These are phyloP conservation scores for Asparagopsis taxiformis DNA, from an alignment of 31 red algal species.

Conservation along the genomic window DNA sequence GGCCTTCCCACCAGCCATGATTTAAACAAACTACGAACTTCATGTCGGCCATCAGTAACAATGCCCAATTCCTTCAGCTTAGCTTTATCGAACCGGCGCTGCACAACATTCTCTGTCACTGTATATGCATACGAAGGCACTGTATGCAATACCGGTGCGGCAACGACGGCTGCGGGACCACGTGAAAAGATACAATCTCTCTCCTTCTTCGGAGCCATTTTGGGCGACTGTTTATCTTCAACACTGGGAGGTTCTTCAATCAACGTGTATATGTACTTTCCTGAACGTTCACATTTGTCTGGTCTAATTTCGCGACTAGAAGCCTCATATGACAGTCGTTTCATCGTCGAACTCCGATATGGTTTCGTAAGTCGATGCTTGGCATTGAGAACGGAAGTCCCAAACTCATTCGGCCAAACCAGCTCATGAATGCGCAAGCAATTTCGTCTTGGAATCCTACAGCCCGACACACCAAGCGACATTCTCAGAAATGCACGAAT, in stretches of 20 bases:
- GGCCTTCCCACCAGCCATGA: conserved; percentile 38
- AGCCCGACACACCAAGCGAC: conserved; percentile 60
- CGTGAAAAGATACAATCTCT: conserved; percentile 8
- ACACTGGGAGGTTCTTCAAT: conserved; percentile 4
- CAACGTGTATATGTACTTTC: conserved; percentile 23
- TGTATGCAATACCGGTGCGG: conserved; percentile 69
- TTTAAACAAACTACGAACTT: conserved; percentile 34
- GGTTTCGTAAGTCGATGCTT: conserved; percentile 9
- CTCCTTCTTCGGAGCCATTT: background rate
- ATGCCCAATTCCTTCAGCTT: conserved; percentile 49
- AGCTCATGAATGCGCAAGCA: conserved; percentile 64
- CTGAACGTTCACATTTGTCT: conserved; percentile 1
- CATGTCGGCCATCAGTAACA: conserved; percentile 35
- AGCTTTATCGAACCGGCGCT: conserved; percentile 33
- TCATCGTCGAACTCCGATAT: conserved; percentile 30
- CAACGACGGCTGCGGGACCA: conserved; percentile 49
- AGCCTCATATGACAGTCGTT: conserved; percentile 32
- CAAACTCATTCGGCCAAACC: conserved; percentile 56
- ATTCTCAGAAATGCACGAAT: conserved; percentile 70
- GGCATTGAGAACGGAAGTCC: conserved; percentile 14
- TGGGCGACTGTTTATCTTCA: no score
- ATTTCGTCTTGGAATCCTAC: conserved; percentile 30
- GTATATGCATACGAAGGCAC: conserved; percentile 80
- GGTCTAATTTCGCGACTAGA: conserved; percentile 36
- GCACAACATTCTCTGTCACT: conserved; percentile 53